phyloP scores from a whole-genome alignment of 257 asterid species.

The Asclepias syriaca region DNA sequence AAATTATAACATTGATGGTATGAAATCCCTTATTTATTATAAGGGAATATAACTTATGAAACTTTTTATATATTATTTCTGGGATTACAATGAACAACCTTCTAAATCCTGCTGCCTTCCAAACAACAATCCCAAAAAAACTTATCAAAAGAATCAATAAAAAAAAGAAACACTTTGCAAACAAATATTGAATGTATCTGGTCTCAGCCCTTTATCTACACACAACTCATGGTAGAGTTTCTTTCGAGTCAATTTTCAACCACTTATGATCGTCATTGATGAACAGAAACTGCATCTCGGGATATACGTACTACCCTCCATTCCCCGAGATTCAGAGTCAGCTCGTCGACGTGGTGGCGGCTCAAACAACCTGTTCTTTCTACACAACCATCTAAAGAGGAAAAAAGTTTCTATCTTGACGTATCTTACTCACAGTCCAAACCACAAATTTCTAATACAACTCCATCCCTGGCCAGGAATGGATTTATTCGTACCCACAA shows the following conservation, averaged over 20 bases:
- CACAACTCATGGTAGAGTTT: slow-evolving; percentile 36
- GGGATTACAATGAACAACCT: slow-evolving; percentile 33
- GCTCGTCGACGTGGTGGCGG: slow-evolving; percentile 17
- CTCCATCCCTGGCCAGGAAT: slow-evolving; percentile 54
- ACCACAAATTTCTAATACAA: slow-evolving; percentile 80
- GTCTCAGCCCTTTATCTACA: slow-evolving; percentile 48
- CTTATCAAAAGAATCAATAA: slow-evolving; percentile 61
- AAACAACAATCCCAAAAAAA: slow-evolving; percentile 40
- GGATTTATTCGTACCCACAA: slow-evolving; percentile 95
- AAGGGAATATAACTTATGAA: slow-evolving; percentile 41
- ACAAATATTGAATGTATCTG: slow-evolving; percentile 38
- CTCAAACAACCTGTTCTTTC: slow-evolving; percentile 20
- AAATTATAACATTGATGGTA: slow-evolving; percentile 24
- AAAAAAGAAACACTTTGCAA: slow-evolving; percentile 33
- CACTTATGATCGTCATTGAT: slow-evolving; percentile 20
- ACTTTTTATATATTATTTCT: slow-evolving; percentile 24
- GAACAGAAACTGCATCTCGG: slow-evolving; percentile 21
- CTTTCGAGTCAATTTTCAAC: slow-evolving; percentile 23
- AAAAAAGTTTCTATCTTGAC: slow-evolving; percentile 11
- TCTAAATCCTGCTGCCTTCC: slow-evolving; percentile 15
- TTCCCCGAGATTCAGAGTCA: slow-evolving; percentile 13
- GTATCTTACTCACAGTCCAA: slow-evolving; percentile 69
- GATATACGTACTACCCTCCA: slow-evolving; percentile 12
- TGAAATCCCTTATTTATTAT: slow-evolving; percentile 31
- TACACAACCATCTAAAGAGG: slow-evolving; percentile 30